phyloP scores from a whole-genome alignment of 1,284 basidiomycete species.

The Cystobasidium sp. region DNA sequence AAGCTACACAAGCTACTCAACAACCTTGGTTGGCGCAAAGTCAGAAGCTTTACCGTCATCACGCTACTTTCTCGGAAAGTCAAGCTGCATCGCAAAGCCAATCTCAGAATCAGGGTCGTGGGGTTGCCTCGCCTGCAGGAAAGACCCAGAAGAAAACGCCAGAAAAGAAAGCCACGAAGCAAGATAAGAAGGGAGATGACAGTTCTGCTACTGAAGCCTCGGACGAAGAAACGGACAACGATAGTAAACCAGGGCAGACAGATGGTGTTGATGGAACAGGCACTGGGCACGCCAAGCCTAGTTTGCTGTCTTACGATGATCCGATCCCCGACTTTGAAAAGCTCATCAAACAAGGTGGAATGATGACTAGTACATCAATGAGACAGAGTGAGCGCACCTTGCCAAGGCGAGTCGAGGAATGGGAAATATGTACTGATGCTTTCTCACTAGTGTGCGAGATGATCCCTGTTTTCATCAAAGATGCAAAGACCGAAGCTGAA shows the following conservation, averaged over 20 bases:
- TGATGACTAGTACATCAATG: slow-evolving; percentile 31
- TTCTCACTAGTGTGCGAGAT: slow-evolving; percentile 24
- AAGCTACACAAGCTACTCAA: slow-evolving; percentile 27
- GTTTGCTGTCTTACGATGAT: slow-evolving; percentile 35
- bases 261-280: neutral
- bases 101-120: neutral
- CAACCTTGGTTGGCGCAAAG: slow-evolving; percentile 20
- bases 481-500: slow-evolving; percentile 22
- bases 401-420: neutral
- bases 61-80: slow-evolving; percentile 15
- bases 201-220: slow-evolving; percentile 36
- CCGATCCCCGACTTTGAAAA: slow-evolving; percentile 39
- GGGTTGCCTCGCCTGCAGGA: neutral
- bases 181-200: slow-evolving; percentile 10
- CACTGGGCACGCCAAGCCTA: slow-evolving; percentile 8
- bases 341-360: slow-evolving; percentile 36
- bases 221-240: slow-evolving; percentile 19
- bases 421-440: neutral
- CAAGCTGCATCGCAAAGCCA: slow-evolving; percentile 33
- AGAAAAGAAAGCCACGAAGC: slow-evolving; percentile 1
- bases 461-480: slow-evolving; percentile 35
- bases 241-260: neutral
- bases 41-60: slow-evolving; percentile 27
- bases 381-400: slow-evolving; percentile 22
- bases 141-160: neutral